These are phyloP conservation scores for Coprinopsis marcescibilis DNA, from an alignment of 768 basidiomycete genomes.

Conservation along the genomic window DNA sequence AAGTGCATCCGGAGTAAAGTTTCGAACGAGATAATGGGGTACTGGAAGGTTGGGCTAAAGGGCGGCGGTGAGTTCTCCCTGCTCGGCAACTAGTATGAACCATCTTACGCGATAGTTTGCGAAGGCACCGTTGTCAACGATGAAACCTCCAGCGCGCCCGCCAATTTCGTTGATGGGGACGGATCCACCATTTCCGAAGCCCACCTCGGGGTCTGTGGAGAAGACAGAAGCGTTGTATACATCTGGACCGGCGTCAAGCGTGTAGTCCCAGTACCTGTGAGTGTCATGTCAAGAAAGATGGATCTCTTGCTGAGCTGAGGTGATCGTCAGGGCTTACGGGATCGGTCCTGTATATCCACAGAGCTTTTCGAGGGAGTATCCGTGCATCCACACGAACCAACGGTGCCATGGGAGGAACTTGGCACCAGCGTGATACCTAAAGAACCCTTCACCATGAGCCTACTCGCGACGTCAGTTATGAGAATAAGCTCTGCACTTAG, in stretches of 20 bases:
- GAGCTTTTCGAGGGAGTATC: slow-evolving; percentile 7
- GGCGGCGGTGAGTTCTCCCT: background rate
- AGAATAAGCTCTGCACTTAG: background rate
- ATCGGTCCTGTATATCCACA: slow-evolving; percentile 9
- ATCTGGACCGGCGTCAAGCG: slow-evolving; percentile 6
- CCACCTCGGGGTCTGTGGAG: slow-evolving; percentile 8
- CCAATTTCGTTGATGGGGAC: slow-evolving; percentile 10
- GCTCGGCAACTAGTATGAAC: background rate
- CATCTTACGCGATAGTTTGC: slow-evolving; percentile 4
- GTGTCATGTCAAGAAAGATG: background rate
- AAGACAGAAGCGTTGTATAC: slow-evolving; percentile 6
- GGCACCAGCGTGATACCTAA: slow-evolving; percentile 3
- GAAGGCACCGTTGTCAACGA: slow-evolving; percentile 11
- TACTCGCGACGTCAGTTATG: background rate
- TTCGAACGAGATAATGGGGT: slow-evolving; percentile 11
- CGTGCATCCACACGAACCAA: slow-evolving; percentile 9
- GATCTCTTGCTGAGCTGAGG: background rate
- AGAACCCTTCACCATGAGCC: slow-evolving; percentile 8
- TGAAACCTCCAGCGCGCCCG: slow-evolving; percentile 8
- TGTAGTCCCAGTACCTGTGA: slow-evolving; percentile 11
- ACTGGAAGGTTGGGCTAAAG: slow-evolving; percentile 8
- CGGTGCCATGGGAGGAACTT: slow-evolving; percentile 10
- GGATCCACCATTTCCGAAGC: slow-evolving; percentile 8
- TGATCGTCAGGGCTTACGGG: slow-evolving; percentile 1
- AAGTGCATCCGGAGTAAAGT: slow-evolving; percentile 9